Conservation (phyloP, 2,329 filamentous ascomycete species). For the Alternaria sp. region DNA sequence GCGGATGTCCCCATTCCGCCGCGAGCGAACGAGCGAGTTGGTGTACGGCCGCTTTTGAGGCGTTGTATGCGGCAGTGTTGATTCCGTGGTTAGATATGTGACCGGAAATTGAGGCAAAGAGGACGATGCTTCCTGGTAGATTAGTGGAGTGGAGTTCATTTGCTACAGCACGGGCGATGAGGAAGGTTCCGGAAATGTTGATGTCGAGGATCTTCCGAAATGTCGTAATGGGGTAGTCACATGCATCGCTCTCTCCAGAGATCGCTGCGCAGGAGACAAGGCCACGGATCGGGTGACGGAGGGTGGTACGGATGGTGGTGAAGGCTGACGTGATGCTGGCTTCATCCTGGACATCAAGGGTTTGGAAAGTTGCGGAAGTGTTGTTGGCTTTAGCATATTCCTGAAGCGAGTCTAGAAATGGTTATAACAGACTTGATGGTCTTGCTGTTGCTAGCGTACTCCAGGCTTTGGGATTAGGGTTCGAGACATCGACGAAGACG, state of each 20-base stretch:
- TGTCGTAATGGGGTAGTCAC: constrained; percentile 42
- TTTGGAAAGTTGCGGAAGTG: constrained; percentile 26
- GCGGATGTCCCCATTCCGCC: constrained; percentile 56
- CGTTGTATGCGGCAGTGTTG: constrained; percentile 60
- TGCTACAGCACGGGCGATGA: constrained; percentile 44
- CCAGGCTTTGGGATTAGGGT: constrained; percentile 15
- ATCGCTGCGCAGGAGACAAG: constrained; percentile 42
- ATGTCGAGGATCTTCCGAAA: constrained; percentile 50
- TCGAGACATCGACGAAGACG: constrained; percentile 27
- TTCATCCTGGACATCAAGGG: constrained; percentile 35
- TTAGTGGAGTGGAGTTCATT: constrained; percentile 41
- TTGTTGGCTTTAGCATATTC: constrained; percentile 11
- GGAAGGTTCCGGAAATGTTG: constrained; percentile 51
- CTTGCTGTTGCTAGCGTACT: constrained; percentile 3
- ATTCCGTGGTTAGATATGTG: constrained; percentile 49
- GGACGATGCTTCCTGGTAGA: constrained; percentile 47
- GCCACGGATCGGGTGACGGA: constrained; percentile 34
- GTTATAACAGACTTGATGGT: background rate
- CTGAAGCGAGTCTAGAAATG: background rate
- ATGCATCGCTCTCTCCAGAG: constrained; percentile 41
- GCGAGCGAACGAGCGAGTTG: constrained; percentile 61
- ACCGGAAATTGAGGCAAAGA: constrained; percentile 52
- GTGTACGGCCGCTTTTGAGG: constrained; percentile 63
- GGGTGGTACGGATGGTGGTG: constrained; percentile 9
- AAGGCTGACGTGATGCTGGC: constrained; percentile 22